Conservation (phyloP, 1,284 basidiomycete species). For the Pseudomicrostroma phylloplanum region DNA sequence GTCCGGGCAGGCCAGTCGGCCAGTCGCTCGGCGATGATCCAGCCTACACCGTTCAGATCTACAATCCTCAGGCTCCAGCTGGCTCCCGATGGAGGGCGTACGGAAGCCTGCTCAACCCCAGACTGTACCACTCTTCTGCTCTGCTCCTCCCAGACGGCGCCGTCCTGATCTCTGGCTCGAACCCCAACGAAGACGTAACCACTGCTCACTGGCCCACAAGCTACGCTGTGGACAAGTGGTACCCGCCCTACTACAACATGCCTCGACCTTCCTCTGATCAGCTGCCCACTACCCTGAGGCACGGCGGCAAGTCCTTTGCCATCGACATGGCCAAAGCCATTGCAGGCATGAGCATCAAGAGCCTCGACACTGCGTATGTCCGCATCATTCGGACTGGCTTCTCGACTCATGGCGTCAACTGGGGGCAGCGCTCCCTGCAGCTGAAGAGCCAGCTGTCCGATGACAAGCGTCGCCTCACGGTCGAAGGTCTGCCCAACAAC, state of each 20-base stretch:
- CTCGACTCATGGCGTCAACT: constrained; percentile 43
- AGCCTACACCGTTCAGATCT: constrained; percentile 27
- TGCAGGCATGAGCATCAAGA: constrained; percentile 38
- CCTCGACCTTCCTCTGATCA: constrained; percentile 28
- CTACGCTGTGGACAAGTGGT: constrained; percentile 37
- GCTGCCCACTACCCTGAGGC: constrained; percentile 27
- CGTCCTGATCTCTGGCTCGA: constrained; percentile 35
- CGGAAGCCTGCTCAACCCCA: constrained; percentile 24
- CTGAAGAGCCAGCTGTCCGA: constrained; percentile 17
- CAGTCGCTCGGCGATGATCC: constrained; percentile 46
- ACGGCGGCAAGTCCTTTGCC: constrained; percentile 35
- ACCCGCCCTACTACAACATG: constrained; percentile 35
- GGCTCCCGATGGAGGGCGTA: constrained; percentile 32
- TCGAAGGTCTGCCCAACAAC: constrained; percentile 42
- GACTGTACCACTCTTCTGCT: constrained; percentile 40
- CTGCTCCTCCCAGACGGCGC: constrained; percentile 40
- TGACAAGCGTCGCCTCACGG: constrained; percentile 19
- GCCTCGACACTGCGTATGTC: constrained; percentile 12
- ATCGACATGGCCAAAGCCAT: constrained; percentile 20
- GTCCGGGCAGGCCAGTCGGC: constrained; percentile 35
- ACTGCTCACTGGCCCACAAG: constrained; percentile 24
- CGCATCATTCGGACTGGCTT: constrained; percentile 39
- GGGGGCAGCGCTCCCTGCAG: constrained; percentile 39
- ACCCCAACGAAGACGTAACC: constrained; percentile 37
- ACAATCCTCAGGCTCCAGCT: constrained; percentile 25